phyloP scores from a whole-genome alignment of 1,139 yeast species.

The Saccharomyces pastorianus region DNA sequence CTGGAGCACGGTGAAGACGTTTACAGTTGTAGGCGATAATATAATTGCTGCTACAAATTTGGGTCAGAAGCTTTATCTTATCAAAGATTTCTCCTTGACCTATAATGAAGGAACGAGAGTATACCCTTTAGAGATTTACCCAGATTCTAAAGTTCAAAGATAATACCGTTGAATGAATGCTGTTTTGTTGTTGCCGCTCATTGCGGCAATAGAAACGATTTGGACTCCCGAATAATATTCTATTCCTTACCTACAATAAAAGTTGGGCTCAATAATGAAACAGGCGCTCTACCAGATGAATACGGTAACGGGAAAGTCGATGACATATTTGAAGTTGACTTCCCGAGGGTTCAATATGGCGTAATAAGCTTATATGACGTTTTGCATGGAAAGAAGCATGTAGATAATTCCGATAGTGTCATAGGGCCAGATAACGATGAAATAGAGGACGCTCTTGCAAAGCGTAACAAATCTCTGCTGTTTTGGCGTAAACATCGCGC shows the following conservation, averaged over 20 bases:
- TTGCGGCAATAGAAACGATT: not conserved
- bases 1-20: slow-evolving; percentile 9
- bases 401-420: not conserved
- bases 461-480: not conserved
- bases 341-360: not conserved
- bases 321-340: slow-evolving; percentile 8
- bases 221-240: not conserved
- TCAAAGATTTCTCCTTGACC: not conserved
- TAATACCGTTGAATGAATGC: not conserved
- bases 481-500: not conserved
- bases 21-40: slow-evolving; percentile 11
- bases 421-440: not conserved
- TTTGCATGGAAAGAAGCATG: not conserved
- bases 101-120: not conserved
- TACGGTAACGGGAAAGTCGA: slow-evolving; percentile 7
- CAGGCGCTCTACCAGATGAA: not conserved
- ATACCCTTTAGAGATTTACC: not conserved
- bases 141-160: not conserved
- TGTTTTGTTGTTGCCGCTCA: not conserved
- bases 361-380: not conserved
- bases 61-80: not conserved
- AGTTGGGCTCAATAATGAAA: not conserved
- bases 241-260: not conserved
- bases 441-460: not conserved
- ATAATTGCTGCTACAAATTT: slow-evolving; percentile 8